A percentile compares a stretch with the other conserved stretches of the same genome.
These are phyloP conservation scores for Lithospermum erythrorhizon DNA, from an alignment of 257 asterid species.

Conservation along the genomic window DNA sequence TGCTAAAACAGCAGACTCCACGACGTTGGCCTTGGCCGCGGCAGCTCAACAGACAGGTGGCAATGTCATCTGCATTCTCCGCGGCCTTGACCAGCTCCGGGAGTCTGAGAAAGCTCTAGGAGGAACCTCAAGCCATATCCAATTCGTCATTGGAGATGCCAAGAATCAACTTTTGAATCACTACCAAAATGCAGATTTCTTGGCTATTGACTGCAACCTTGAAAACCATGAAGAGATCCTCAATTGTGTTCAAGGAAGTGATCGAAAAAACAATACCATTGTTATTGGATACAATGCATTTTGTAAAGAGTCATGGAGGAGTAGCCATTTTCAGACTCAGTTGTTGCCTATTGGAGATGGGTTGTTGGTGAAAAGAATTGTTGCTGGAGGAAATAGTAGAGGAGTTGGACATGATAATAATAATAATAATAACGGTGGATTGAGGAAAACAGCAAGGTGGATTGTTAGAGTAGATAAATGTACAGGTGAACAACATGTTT, in stretches of 20 bases:
- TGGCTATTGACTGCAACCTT: conserved; percentile 62
- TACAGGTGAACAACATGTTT: conserved; percentile 12
- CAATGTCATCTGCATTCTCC: conserved; percentile 55
- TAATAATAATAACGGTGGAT: neutral
- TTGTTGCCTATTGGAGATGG: conserved; percentile 84
- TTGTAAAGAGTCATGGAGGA: conserved; percentile 50
- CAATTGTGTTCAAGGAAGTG: conserved; percentile 21
- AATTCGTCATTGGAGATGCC: conserved; percentile 45
- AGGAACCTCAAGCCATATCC: conserved; percentile 20
- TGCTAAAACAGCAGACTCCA: conserved; percentile 44
- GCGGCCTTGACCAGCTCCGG: conserved; percentile 21
- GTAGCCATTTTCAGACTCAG: conserved; percentile 31
- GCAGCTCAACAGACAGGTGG: conserved; percentile 89
- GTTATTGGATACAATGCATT: conserved; percentile 74
- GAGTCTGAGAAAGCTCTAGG: conserved; percentile 25
- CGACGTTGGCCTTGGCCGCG: conserved; percentile 52
- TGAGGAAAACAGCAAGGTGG: conserved; percentile 41
- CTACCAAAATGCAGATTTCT: conserved; percentile 47
- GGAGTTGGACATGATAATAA: neutral
- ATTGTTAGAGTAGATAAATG: conserved; percentile 54
- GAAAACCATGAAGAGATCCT: conserved; percentile 48
- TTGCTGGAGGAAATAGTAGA: conserved; percentile 10
- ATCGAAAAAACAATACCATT: conserved; percentile 12
- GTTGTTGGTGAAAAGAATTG: conserved; percentile 38
- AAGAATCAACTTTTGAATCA: conserved; percentile 17